Evolutionary conservation across 2,329 filamentous ascomycete genomes (phyloP).

Genomic region (Fusarium sp.): DNA sequence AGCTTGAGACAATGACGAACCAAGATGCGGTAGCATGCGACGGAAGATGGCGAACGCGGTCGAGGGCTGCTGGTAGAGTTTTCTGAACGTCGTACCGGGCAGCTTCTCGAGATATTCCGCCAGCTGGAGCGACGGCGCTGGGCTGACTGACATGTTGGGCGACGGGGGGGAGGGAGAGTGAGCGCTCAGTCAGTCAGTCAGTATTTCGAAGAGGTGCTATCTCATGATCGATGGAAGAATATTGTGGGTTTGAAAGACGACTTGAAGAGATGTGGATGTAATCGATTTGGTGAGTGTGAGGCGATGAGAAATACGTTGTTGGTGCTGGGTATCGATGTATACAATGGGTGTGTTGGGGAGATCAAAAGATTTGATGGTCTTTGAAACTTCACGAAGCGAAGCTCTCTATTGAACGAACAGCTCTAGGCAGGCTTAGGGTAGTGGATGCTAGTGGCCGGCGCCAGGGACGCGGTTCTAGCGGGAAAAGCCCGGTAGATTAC

Average conservation of each 20-base stretch:
- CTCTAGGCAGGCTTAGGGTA: slow-evolving; percentile 34
- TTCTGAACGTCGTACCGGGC: slow-evolving; percentile 87
- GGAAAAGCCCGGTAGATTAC: slow-evolving; percentile 34
- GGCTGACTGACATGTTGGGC: slow-evolving; percentile 61
- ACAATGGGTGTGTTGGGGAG: neutral
- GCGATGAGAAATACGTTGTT: neutral
- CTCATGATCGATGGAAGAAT: slow-evolving; percentile 36
- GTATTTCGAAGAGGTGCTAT: slow-evolving; percentile 32
- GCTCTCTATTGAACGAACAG: slow-evolving; percentile 28
- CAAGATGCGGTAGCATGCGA: slow-evolving; percentile 93
- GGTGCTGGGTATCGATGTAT: neutral
- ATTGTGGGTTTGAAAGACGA: neutral
- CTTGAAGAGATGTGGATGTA: too few species aligned
- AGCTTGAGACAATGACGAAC: slow-evolving; percentile 59
- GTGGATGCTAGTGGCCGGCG: neutral
- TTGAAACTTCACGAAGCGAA: slow-evolving; percentile 7
- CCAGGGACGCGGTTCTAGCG: neutral
- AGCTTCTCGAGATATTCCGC: slow-evolving; percentile 95
- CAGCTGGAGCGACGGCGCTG: slow-evolving; percentile 66
- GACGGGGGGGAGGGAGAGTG: slow-evolving; percentile 28
- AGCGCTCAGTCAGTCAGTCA: slow-evolving; percentile 48
- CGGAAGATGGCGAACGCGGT: slow-evolving; percentile 96
- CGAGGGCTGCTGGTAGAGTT: slow-evolving; percentile 95
- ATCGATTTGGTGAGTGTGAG: accelerated
- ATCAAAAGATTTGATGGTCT: slow-evolving; percentile 1